phyloP scores from a whole-genome alignment of 768 basidiomycete species.

The Hericium alpestre region DNA sequence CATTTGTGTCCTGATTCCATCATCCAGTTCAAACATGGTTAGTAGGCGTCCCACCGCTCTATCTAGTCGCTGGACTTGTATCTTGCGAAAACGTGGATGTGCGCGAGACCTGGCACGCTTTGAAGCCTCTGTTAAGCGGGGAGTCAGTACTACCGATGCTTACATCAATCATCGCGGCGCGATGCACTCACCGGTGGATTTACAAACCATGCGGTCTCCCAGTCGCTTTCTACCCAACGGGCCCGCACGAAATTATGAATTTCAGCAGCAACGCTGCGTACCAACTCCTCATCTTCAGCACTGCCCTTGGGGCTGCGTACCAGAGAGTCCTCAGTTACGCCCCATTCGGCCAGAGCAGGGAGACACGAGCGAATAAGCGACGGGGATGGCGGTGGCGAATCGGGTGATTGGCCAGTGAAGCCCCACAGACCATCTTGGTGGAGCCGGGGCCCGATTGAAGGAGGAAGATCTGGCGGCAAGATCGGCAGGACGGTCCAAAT shows the following conservation, averaged over 20 bases:
- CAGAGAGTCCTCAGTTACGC: conserved; percentile 51
- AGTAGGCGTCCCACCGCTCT: neutral
- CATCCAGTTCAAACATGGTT: too few species aligned
- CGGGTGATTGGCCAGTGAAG: conserved; percentile 48
- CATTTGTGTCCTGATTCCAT: too few species aligned
- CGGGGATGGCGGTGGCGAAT: conserved; percentile 46
- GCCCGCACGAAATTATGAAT: conserved; percentile 53
- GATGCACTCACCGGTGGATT: conserved; percentile 63
- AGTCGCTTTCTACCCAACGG: conserved; percentile 60
- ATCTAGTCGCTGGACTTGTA: conserved; percentile 28
- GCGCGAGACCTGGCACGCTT: conserved; percentile 70
- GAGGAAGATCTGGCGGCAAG: conserved; percentile 46
- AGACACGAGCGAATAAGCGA: conserved; percentile 47
- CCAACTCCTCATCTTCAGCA: conserved; percentile 40
- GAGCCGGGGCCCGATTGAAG: conserved; percentile 43
- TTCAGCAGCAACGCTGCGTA: conserved; percentile 42
- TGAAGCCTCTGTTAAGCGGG: conserved; percentile 50
- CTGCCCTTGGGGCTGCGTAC: conserved; percentile 41
- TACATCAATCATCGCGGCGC: neutral
- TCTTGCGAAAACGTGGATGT: conserved; percentile 80
- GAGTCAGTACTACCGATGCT: neutral
- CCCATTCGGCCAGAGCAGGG: conserved; percentile 61
- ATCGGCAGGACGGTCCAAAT: conserved; percentile 74
- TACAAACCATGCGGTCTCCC: conserved; percentile 90
- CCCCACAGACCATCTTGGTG: conserved; percentile 75